Percentiles rank a stretch among this genome's conserved stretches.
phyloP scores from a whole-genome alignment of 805 yeast species.

The Saccharomycopsis fibuligera region DNA sequence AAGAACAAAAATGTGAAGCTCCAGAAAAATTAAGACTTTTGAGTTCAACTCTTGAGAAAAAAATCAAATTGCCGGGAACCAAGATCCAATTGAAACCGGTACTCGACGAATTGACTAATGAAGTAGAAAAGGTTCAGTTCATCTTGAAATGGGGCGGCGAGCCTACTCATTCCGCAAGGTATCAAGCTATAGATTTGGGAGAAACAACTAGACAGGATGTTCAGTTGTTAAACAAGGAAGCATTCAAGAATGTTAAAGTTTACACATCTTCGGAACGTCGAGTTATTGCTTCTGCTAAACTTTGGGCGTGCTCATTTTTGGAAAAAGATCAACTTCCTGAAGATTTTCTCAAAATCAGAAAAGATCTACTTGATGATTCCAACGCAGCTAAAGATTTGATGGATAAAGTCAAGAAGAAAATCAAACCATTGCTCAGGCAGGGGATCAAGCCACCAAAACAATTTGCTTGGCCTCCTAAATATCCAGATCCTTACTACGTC shows the following conservation, averaged over 20 bases:
- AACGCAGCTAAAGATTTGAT: constrained; percentile 96
- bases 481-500: constrained; percentile 95
- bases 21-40: constrained; percentile 67
- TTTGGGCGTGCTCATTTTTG: constrained; percentile 74
- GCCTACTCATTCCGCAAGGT: constrained; percentile 94
- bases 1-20: constrained; percentile 75
- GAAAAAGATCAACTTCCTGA: constrained; percentile 64
- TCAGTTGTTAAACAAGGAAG: constrained; percentile 75
- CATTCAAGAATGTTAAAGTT: constrained; percentile 77
- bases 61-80: constrained; percentile 89
- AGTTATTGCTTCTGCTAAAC: constrained; percentile 86
- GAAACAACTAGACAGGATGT: constrained; percentile 93
- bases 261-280: constrained; percentile 92
- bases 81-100: constrained; percentile 94
- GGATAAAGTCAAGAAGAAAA: constrained; percentile 96
- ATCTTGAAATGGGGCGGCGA: constrained; percentile 99
- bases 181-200: constrained; percentile 92
- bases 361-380: constrained; percentile 89
- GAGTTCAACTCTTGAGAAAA: constrained; percentile 79
- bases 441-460: constrained; percentile 97
- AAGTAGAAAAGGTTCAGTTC: constrained; percentile 91
- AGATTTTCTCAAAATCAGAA: constrained; percentile 73
- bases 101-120: constrained; percentile 50
- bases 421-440: constrained; percentile 88
- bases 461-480: constrained; percentile 97